A percentile compares a stretch with the other conserved stretches of the same genome.
Evolutionary conservation across 1,139 yeast genomes (phyloP).

Genomic region (Neolecta irregularis): DNA sequence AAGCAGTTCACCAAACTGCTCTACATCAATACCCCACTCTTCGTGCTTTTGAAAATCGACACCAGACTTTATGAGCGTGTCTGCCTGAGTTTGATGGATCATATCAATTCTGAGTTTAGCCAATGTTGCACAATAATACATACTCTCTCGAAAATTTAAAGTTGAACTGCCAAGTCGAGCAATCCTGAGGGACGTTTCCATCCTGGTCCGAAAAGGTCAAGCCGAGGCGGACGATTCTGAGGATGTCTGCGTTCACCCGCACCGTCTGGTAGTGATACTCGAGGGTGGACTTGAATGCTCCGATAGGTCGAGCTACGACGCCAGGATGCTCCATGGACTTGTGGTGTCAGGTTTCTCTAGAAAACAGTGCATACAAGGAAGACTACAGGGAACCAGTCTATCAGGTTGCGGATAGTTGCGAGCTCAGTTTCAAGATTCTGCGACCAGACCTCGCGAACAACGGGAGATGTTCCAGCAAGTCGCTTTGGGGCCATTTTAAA

Average conservation of each 20-base stretch:
- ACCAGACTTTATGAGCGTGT: slow-evolving; percentile 63
- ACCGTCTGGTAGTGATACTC: slow-evolving; percentile 94
- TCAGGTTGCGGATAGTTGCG: slow-evolving; percentile 51
- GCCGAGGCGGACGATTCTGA: slow-evolving; percentile 76
- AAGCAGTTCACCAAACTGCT: slow-evolving; percentile 68
- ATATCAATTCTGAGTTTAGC: slow-evolving; percentile 46
- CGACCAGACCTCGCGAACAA: slow-evolving; percentile 61
- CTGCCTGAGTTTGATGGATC: slow-evolving; percentile 67
- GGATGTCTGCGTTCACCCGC: slow-evolving; percentile 75
- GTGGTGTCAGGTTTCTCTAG: not conserved
- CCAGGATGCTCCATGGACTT: slow-evolving; percentile 82
- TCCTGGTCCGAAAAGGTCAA: slow-evolving; percentile 66
- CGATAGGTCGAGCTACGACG: slow-evolving; percentile 88
- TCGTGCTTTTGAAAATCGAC: slow-evolving; percentile 65
- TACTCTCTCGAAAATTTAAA: no score
- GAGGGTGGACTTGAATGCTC: slow-evolving; percentile 76
- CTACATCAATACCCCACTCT: slow-evolving; percentile 62
- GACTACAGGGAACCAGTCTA: slow-evolving; percentile 53
- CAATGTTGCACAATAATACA: no score
- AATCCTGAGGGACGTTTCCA: slow-evolving; percentile 47
- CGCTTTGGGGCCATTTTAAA: no score
- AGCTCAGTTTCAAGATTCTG: slow-evolving; percentile 74
- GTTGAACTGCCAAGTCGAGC: slow-evolving; percentile 92
- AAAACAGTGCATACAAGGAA: slow-evolving; percentile 29
- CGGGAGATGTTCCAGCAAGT: no score